Evolutionary conservation across 2,329 filamentous ascomycete species (phyloP).

Genomic region (Didymellaceae sp.): DNA sequence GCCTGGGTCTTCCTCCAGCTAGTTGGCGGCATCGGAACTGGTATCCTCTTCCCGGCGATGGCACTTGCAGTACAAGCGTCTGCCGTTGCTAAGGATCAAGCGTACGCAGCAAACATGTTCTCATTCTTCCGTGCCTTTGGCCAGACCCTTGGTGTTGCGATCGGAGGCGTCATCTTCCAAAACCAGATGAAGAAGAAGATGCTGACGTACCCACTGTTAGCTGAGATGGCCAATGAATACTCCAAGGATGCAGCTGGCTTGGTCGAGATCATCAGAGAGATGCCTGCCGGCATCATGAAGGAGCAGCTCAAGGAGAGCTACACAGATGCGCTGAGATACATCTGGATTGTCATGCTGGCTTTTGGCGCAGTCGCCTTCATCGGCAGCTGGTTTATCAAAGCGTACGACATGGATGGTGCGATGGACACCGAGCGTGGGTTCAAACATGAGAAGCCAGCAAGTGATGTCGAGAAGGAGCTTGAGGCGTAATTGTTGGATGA

Average conservation of each 20-base stretch:
- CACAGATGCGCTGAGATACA: conserved; percentile 60
- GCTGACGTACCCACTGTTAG: conserved; percentile 56
- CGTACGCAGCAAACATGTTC: conserved; percentile 69
- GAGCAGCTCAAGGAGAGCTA: conserved; percentile 54
- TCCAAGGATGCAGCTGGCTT: conserved; percentile 65
- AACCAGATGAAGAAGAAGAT: conserved; percentile 58
- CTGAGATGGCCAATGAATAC: conserved; percentile 56
- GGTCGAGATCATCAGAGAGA: conserved; percentile 63
- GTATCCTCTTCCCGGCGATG: conserved; percentile 70
- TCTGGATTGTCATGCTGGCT: conserved; percentile 64
- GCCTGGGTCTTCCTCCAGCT: conserved; percentile 68
- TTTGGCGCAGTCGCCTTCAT: conserved; percentile 60
- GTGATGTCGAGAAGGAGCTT: conserved; percentile 29
- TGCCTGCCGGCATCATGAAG: conserved; percentile 58
- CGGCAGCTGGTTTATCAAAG: conserved; percentile 60
- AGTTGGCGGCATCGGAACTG: conserved; percentile 66
- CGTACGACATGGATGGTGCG: conserved; percentile 53
- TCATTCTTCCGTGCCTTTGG: conserved; percentile 71
- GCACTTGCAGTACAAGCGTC: conserved; percentile 69
- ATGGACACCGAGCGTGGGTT: conserved; percentile 59
- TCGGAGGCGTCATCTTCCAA: conserved; percentile 73
- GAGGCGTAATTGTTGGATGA: background rate
- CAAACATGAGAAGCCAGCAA: conserved; percentile 44
- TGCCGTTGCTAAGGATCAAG: conserved; percentile 62
- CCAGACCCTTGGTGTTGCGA: conserved; percentile 69